A percentile compares a stretch with the other conserved stretches of the same genome.
These are phyloP conservation scores for Phycomyces nitens DNA, from an alignment of 192 early-diverging fungal genomes.

Conservation along the genomic window DNA sequence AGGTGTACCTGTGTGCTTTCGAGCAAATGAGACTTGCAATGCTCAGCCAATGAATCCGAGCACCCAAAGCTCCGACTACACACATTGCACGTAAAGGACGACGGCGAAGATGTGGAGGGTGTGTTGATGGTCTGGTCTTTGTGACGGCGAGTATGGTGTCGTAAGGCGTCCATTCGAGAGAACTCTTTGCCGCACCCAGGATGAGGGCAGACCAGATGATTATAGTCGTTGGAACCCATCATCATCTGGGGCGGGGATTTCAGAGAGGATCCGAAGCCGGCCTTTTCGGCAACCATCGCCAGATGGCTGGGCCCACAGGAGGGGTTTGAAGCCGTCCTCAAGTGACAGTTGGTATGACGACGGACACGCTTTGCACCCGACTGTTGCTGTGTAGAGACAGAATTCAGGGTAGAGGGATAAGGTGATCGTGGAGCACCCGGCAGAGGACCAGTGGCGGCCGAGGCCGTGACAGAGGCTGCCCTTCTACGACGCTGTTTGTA, in stretches of 20 bases:
- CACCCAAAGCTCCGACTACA: conserved; percentile 13
- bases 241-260: no score
- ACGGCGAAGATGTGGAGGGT: no score
- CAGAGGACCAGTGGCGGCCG: not conserved
- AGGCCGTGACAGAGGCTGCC: conserved; percentile 40
- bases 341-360: conserved; percentile 25
- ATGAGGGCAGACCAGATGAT: no score
- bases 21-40: conserved; percentile 9
- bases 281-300: conserved; percentile 24
- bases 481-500: conserved; percentile 70
- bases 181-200: no score
- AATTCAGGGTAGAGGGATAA: not conserved
- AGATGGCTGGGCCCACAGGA: conserved; percentile 14
- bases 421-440: not conserved
- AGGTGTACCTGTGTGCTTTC: not conserved
- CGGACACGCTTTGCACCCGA: conserved; percentile 23
- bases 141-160: no score
- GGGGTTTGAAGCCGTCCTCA: conserved; percentile 19
- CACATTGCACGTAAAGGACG: conserved; percentile 5
- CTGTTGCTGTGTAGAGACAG: conserved; percentile 7
- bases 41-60: conserved; percentile 12
- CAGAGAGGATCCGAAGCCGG: conserved; percentile 4
- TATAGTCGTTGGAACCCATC: no score
- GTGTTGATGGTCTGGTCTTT: no score
- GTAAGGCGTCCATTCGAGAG: no score